These are phyloP conservation scores for Neopestalotiopsis clavispora DNA, from an alignment of 2,329 filamentous ascomycete genomes.

Conservation along the genomic window DNA sequence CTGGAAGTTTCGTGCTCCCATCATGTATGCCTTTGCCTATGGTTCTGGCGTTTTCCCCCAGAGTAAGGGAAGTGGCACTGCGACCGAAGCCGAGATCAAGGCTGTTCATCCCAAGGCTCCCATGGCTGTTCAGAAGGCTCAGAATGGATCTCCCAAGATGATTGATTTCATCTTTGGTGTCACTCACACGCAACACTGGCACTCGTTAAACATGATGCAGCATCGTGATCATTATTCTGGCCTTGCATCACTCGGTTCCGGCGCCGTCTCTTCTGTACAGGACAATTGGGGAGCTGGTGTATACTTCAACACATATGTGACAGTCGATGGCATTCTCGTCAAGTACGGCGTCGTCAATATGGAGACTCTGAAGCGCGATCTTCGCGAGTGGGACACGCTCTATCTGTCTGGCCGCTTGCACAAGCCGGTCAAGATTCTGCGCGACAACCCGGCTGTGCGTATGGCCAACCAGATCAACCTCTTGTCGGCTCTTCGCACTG, in stretches of 20 bases:
- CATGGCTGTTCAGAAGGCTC: conserved; percentile 79
- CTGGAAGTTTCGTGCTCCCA: conserved; percentile 90
- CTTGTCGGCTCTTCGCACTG: conserved; percentile 86
- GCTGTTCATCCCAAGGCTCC: conserved; percentile 84
- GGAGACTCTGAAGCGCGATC: conserved; percentile 83
- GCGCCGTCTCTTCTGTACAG: conserved; percentile 82
- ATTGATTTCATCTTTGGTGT: conserved; percentile 99
- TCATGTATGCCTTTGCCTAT: conserved; percentile 96
- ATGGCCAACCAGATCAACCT: conserved; percentile 96
- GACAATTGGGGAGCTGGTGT: conserved; percentile 90
- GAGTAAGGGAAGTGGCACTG: conserved; percentile 49
- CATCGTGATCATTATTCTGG: conserved; percentile 92
- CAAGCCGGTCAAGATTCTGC: conserved; percentile 93
- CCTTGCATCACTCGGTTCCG: conserved; percentile 82
- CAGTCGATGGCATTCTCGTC: conserved; percentile 92
- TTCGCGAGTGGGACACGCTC: conserved; percentile 90
- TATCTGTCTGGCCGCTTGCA: conserved; percentile 97
- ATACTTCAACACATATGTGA: conserved; percentile 97
- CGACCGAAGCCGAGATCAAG: conserved; percentile 60
- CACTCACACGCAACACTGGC: conserved; percentile 94
- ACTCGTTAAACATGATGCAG: conserved; percentile 87
- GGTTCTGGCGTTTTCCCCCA: conserved; percentile 97
- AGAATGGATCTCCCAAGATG: conserved; percentile 90
- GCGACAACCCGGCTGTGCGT: conserved; percentile 89
- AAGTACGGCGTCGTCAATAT: conserved; percentile 98